These are phyloP conservation scores for Arabis hirsuta DNA, from an alignment of 345 rosid genomes.

Conservation along the genomic window DNA sequence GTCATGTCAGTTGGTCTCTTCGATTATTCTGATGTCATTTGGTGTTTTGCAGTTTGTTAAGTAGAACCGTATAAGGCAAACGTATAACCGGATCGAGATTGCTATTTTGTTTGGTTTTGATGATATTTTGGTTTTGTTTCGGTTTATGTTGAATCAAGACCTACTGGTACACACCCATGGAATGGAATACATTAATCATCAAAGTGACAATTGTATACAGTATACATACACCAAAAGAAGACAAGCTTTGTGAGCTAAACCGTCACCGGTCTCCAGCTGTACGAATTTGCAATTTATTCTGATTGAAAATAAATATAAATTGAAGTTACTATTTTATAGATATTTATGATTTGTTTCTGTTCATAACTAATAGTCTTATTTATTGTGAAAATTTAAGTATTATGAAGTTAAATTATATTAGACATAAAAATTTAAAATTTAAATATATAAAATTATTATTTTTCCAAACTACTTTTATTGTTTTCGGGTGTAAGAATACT, in stretches of 20 bases:
- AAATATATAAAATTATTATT: neutral
- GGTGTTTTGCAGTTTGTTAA: neutral
- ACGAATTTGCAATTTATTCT: neutral
- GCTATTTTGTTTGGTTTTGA: neutral
- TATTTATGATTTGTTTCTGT: conserved; percentile 1
- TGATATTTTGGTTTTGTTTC: conserved; percentile 9
- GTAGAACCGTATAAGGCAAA: neutral
- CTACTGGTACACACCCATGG: too few relatives aligned
- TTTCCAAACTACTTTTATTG: neutral
- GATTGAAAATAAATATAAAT: neutral
- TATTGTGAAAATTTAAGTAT: neutral
- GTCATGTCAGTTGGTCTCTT: neutral
- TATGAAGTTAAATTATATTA: neutral
- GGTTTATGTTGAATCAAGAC: neutral
- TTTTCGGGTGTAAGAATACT: neutral
- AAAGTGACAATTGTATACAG: too few relatives aligned
- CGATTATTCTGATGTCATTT: neutral
- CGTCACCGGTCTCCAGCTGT: neutral
- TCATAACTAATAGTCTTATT: too few relatives aligned
- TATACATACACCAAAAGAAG: too few relatives aligned
- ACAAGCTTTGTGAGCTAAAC: neutral
- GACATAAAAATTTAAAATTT: neutral
- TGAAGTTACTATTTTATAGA: too few relatives aligned
- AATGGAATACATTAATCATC: too few relatives aligned
- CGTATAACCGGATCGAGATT: conserved; percentile 10